Conservation (phyloP, 345 rosid species). For the Acer campestre region DNA sequence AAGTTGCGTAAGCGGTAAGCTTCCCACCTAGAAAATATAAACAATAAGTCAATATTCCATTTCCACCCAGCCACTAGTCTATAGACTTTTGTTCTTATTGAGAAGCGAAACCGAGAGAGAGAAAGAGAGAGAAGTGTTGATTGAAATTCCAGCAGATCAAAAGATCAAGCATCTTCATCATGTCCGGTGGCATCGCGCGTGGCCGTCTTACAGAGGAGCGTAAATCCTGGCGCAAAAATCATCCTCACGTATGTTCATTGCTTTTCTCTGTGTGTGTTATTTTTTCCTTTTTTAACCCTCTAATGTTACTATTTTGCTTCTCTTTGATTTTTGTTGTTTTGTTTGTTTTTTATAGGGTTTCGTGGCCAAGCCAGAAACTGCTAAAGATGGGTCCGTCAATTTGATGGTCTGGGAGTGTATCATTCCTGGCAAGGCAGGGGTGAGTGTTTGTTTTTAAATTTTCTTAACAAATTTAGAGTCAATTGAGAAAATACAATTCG, state of each 20-base stretch:
- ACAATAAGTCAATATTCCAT: neutral
- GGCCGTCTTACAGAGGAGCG: slow-evolving; percentile 57
- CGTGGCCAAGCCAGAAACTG: slow-evolving; percentile 51
- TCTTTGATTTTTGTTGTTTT: neutral
- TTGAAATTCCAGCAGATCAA: slow-evolving; percentile 1
- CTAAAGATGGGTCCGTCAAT: slow-evolving; percentile 48
- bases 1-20: slow-evolving; percentile 15
- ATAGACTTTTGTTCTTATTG: neutral
- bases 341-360: slow-evolving; percentile 52
- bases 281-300: neutral
- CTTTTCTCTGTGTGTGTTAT: neutral
- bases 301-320: neutral
- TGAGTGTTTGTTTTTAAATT: slow-evolving; percentile 23
- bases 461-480: neutral
- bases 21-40: neutral
- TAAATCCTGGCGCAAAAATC: slow-evolving; percentile 61
- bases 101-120: neutral
- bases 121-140: no score
- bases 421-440: slow-evolving; percentile 56
- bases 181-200: slow-evolving; percentile 57
- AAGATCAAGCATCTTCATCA: slow-evolving; percentile 10
- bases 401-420: slow-evolving; percentile 58
- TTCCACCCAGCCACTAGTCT: neutral
- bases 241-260: slow-evolving; percentile 41
- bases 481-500: neutral